Evolutionary conservation across 2,329 filamentous ascomycete species (phyloP).

Genomic region (Diaporthe ilicicola): DNA sequence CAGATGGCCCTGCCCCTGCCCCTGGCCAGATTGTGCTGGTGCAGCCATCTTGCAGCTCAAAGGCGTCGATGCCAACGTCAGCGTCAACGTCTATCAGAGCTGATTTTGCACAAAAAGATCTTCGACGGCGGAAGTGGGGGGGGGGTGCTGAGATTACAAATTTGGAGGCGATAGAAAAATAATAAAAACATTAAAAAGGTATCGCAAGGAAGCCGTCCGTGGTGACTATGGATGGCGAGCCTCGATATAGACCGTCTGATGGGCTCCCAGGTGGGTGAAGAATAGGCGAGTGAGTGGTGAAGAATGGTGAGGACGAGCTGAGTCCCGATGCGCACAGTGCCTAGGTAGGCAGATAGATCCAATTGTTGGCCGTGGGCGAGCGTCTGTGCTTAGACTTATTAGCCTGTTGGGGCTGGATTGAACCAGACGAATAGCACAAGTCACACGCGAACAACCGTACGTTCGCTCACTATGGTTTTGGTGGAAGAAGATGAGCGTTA

Average conservation of each 20-base stretch:
- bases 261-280: not conserved
- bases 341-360: no score
- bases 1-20: slow-evolving; percentile 27
- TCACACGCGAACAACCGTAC: not conserved
- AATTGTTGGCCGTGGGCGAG: no score
- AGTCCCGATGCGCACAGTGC: not conserved
- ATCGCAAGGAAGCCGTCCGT: no score
- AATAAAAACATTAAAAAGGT: not conserved
- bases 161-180: not conserved
- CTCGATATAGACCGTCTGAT: not conserved
- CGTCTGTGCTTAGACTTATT: not conserved
- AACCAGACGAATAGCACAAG: not conserved
- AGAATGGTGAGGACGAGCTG: not conserved
- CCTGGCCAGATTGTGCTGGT: not conserved
- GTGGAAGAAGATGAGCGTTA: not conserved
- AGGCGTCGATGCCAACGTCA: not conserved
- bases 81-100: not conserved
- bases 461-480: not conserved
- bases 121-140: not conserved
- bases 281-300: not conserved
- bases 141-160: not conserved
- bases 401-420: not conserved
- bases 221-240: not conserved
- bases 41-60: not conserved
- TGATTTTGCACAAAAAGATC: not conserved